These are phyloP conservation scores for Vicia sativa DNA, from an alignment of 306 rosid species.

Conservation along the genomic window DNA sequence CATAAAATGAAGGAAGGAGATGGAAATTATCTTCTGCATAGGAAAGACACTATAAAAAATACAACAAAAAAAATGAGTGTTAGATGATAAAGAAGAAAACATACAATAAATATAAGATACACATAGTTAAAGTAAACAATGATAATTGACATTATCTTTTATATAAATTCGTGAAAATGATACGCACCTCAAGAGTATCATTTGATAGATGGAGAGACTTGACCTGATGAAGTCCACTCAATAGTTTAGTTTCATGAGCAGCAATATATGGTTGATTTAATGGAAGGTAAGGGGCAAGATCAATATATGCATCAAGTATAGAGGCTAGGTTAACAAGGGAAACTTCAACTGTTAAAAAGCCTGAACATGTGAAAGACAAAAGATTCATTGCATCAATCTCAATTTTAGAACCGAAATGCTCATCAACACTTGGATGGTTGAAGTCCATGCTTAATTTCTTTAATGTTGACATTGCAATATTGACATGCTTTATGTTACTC, in stretches of 20 bases:
- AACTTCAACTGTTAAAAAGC: constrained; percentile 7
- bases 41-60: no score
- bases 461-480: constrained; percentile 1
- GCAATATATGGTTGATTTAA: background rate
- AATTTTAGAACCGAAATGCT: background rate
- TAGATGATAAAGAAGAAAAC: no score
- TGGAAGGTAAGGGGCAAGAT: background rate
- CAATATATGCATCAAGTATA: constrained; percentile 19
- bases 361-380: constrained; percentile 7
- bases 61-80: no score
- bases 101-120: no score
- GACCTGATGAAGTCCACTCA: constrained; percentile 27
- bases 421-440: no score
- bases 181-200: constrained; percentile 26
- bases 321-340: constrained; percentile 23
- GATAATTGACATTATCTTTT: no score
- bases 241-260: constrained; percentile 3
- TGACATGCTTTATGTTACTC: background rate
- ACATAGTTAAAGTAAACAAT: no score
- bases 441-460: background rate
- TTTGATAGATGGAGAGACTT: constrained; percentile 15
- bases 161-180: no score
- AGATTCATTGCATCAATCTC: constrained; percentile 34
- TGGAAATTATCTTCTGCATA: no score
- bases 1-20: no score